A percentile compares a stretch with the other conserved stretches of the same genome.
These are phyloP conservation scores for Gossypium anomalum DNA, from an alignment of 345 rosid species.

Conservation along the genomic window DNA sequence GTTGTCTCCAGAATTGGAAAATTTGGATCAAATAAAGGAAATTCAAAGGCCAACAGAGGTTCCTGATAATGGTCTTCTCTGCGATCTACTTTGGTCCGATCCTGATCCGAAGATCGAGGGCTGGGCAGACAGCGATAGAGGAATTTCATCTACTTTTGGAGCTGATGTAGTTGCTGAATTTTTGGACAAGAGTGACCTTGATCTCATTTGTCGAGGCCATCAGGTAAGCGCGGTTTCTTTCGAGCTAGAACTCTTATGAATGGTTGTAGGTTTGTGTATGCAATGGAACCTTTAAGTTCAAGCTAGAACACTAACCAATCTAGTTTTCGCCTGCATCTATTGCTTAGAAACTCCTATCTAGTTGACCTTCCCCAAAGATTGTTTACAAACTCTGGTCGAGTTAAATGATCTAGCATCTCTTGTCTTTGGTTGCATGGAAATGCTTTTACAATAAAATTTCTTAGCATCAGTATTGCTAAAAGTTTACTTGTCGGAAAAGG, in stretches of 20 bases:
- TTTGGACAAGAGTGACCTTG: conserved; percentile 85
- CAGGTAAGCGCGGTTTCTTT: conserved; percentile 50
- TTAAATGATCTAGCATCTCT: neutral
- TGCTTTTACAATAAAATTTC: too few species aligned
- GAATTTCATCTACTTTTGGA: conserved; percentile 90
- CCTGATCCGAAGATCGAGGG: conserved; percentile 67
- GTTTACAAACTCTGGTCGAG: neutral
- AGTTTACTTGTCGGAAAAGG: neutral
- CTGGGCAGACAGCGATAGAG: conserved; percentile 87
- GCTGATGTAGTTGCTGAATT: conserved; percentile 76
- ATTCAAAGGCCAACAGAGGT: conserved; percentile 83
- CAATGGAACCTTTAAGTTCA: neutral
- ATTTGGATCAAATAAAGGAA: conserved; percentile 68
- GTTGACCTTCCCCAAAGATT: neutral
- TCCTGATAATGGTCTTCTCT: conserved; percentile 89
- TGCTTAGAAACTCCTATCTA: neutral
- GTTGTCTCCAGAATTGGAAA: conserved; percentile 72
- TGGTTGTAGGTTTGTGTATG: neutral
- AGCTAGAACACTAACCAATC: neutral
- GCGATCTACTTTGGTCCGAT: conserved; percentile 98
- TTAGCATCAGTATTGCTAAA: too few species aligned
- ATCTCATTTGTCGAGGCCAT: conserved; percentile 96
- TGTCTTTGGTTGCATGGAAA: too few species aligned
- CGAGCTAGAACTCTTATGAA: neutral
- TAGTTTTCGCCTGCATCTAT: neutral